Evolutionary conservation across 148 eudicot species (phyloP), one percentile per base, ranked within the genome.

Genomic region (Chenopodium album): DNA sequence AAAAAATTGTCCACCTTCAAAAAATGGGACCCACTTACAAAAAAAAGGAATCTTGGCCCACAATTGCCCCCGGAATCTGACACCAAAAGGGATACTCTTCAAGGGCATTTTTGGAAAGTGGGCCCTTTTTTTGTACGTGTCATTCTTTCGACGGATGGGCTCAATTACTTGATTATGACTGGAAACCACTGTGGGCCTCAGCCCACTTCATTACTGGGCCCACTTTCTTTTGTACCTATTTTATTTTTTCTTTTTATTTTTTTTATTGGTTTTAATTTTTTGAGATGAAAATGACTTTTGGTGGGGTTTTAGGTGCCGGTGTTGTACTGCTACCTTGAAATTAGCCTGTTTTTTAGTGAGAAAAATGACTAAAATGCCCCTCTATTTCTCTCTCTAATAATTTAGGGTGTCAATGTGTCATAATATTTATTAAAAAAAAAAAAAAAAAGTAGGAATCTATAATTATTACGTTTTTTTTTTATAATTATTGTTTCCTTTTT

Each of bases 1-100:
- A 74, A 64, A 73, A 63, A 82, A 68, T 72, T 62, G 89, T 86
- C 90, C 77, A 78, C 78, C 71, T 84, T 88, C 70, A 86, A 77
- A 79, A 81, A 83, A 41, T 54, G 88, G 88, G 93, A 32, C 89
- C 86, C 87, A n/a, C 32, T 54, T 37, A 34, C 0, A 37, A 37
- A 37, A 6, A 44, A 73, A 74, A 47, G 50, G 86, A 54, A 69
- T 78, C 76, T 80, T 34, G 86, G 60, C 86, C 89, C 90, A 80
- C 84, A 72, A 56, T 31, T 84, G 71, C 77, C 86, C 83, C 37
- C 20, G 46, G 84, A 84, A 80, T 84, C 81, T 80, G 86, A 84
- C 86, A 84, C 78, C 81, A 77, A 76, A 76, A 81, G 66, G 78
- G 70, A 50, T 31, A 77, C 67, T 7, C 12, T 50, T 77, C 23